Percentiles rank a stretch among this genome's conserved stretches.
phyloP scores from a whole-genome alignment of 2,329 filamentous ascomycete genomes.

The Apiospora aurea region DNA sequence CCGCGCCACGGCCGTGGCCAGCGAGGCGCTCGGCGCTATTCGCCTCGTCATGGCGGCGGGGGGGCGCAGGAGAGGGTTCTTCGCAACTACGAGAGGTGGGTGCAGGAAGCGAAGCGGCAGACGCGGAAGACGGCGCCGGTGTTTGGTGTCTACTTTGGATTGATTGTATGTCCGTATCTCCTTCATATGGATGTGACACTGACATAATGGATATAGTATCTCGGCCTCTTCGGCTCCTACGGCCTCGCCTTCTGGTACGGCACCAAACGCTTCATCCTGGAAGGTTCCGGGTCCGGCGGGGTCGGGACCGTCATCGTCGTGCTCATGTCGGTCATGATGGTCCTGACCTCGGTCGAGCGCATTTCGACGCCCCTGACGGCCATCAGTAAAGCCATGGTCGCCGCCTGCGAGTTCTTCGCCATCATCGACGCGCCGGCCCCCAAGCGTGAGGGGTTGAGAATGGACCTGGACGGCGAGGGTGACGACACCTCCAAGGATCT shows the following conservation, averaged over 20 bases:
- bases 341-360: constrained; percentile 59
- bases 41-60: constrained; percentile 65
- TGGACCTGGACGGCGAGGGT: constrained; percentile 57
- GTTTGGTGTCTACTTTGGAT: constrained; percentile 55
- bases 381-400: constrained; percentile 59
- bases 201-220: not conserved
- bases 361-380: constrained; percentile 63
- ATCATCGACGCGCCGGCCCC: constrained; percentile 55
- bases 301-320: constrained; percentile 61
- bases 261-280: constrained; percentile 52
- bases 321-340: constrained; percentile 61
- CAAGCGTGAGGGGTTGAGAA: constrained; percentile 46
- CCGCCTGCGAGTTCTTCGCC: constrained; percentile 60
- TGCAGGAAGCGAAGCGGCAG: constrained; percentile 57
- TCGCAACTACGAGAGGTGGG: constrained; percentile 57
- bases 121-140: constrained; percentile 55
- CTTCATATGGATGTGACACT: not conserved
- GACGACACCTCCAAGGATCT: constrained; percentile 57
- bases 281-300: constrained; percentile 52
- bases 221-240: constrained; percentile 53
- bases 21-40: constrained; percentile 62
- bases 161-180: constrained; percentile 41
- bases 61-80: constrained; percentile 61
- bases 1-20: constrained; percentile 62
- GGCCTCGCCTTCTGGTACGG: constrained; percentile 68